Conservation (phyloP, 495 filamentous ascomycete genomes). For the Aspergillus biplanus region DNA sequence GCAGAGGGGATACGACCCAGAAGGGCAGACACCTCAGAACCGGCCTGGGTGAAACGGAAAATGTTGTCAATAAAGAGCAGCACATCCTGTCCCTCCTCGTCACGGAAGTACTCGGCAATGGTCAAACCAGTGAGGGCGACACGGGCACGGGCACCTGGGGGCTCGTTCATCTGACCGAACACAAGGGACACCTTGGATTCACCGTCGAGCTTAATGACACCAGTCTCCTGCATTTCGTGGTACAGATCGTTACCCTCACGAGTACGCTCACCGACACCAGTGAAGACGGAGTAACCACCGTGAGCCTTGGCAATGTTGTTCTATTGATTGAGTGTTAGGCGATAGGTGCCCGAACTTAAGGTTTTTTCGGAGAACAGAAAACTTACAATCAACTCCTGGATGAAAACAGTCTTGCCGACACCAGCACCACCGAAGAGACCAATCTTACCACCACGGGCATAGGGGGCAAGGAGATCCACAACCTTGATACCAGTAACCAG, state of each 20-base stretch:
- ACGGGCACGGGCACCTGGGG: conserved; percentile 98
- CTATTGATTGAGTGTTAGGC: conserved; percentile 38
- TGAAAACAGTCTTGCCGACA: conserved; percentile 99
- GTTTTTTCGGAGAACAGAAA: background rate
- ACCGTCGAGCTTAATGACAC: conserved; percentile 98
- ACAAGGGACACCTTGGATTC: conserved; percentile 99
- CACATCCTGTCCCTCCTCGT: conserved; percentile 98
- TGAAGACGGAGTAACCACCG: conserved; percentile 99
- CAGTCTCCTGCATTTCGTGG: conserved; percentile 99
- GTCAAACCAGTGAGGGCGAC: conserved; percentile 94
- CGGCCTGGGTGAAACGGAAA: conserved; percentile 99
- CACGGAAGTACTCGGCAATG: conserved; percentile 95
- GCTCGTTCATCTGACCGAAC: conserved; percentile 99
- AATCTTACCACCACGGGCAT: conserved; percentile 99
- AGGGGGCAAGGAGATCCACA: conserved; percentile 96
- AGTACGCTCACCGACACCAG: conserved; percentile 99
- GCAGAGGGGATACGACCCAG: conserved; percentile 99
- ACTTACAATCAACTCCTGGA: conserved; percentile 95
- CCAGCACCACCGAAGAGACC: conserved; percentile 99
- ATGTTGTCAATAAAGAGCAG: conserved; percentile 99
- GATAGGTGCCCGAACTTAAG: background rate
- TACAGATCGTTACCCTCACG: conserved; percentile 99
- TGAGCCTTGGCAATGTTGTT: conserved; percentile 99
- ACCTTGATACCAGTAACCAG: conserved; percentile 99
- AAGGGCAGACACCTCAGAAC: conserved; percentile 99